Base-by-base conservation (phyloP, 208 protist genomes). In the Leishmania aethiopica region DNA sequence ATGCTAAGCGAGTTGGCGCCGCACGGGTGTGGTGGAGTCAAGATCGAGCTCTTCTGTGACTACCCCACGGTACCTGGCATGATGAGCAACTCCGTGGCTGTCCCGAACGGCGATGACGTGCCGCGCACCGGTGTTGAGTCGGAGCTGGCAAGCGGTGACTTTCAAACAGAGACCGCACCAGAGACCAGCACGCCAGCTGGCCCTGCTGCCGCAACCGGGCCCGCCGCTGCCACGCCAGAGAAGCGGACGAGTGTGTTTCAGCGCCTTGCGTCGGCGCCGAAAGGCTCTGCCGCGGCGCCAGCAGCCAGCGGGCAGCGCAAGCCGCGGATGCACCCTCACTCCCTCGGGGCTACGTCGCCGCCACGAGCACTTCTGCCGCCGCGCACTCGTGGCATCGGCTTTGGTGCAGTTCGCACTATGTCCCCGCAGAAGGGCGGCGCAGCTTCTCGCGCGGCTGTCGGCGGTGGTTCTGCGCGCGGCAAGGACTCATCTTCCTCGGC, bases 31-130 rank as follows among this genome's bases (percentile, higher is more conserved):
- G 67, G 19, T 6, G 78, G 72, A n/a, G 64, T 75, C 11, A 93
- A 91, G 77, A 73, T 93, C 6, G 91, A 95, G 49, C 75, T 96
- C 1, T 94, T 89, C 81, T 95, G 92, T 76, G 92, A 95, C 80
- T 95, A 92, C 73, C 86, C 81, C 17, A 57, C 88, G 25, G n/a
- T 89, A 59, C 93, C 89, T n/a, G 83, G 70, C 40, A 67, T 78
- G 45, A 49, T 62, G 37, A 62, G 19, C 35, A n/a, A 73, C 60
- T 49, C 62, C 77, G 42, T 60, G 22, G 69, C 22, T 8, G 70
- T 37, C 32, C 32, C 71, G 79, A 72, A 42, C 19, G 53, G 70
- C 71, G 72, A 51, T 80, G 62, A 42, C 10, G 32, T 59, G 19
- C 59, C 40, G 28, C 42, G 22, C 67, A 77, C 51, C 73, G 62